Evolutionary conservation across 805 yeast genomes (phyloP).

Genomic region (Metschnikowia colocasiae): DNA sequence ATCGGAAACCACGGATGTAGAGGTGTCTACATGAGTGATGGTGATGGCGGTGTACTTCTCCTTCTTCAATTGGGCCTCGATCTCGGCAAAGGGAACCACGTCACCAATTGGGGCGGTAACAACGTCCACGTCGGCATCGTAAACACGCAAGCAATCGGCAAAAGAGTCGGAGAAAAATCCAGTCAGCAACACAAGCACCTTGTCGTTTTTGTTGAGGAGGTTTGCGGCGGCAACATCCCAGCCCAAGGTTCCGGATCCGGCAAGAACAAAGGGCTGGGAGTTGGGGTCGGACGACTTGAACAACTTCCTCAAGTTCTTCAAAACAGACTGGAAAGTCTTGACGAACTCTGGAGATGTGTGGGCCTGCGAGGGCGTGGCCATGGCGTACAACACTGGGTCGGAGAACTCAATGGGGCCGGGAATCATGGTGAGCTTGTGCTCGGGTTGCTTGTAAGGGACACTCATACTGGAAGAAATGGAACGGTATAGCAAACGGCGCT

Average conservation of each 20-base stretch:
- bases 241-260: constrained; percentile 93
- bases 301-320: constrained; percentile 64
- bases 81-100: constrained; percentile 51
- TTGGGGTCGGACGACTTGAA: constrained; percentile 63
- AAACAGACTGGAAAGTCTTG: constrained; percentile 62
- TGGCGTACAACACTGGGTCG: constrained; percentile 71
- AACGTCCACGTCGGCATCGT: constrained; percentile 74
- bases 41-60: constrained; percentile 66
- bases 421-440: constrained; percentile 53
- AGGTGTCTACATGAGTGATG: constrained; percentile 93
- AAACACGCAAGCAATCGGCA: constrained; percentile 68
- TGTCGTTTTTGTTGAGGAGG: constrained; percentile 57
- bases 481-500: background rate
- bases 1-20: constrained; percentile 86
- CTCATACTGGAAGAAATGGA: constrained; percentile 23
- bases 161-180: constrained; percentile 87
- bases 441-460: constrained; percentile 38
- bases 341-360: constrained; percentile 87
- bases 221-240: constrained; percentile 90
- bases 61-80: constrained; percentile 52
- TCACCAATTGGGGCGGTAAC: constrained; percentile 73
- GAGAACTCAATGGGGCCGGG: constrained; percentile 89
- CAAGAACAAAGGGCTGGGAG: constrained; percentile 77
- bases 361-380: constrained; percentile 80
- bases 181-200: constrained; percentile 77